Conservation (phyloP, 768 basidiomycete genomes). For the Lactifluus piperatus region DNA sequence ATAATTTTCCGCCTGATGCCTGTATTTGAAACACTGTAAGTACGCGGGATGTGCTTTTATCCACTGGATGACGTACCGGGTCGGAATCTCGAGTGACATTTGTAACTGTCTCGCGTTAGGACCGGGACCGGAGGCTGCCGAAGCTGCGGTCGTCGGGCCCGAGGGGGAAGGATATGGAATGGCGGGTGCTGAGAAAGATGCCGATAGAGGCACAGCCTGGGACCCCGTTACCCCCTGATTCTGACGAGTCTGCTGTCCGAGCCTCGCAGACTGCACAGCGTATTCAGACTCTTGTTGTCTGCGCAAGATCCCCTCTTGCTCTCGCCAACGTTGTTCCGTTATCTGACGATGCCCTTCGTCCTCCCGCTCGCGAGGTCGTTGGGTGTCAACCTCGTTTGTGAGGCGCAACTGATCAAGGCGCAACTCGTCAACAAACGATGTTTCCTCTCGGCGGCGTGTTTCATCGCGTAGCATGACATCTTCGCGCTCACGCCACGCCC, state of each 20-base stretch:
- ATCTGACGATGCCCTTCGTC: constrained; percentile 30
- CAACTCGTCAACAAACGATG: neutral
- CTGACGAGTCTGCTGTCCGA: constrained; percentile 26
- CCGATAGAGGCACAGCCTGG: constrained; percentile 21
- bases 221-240: constrained; percentile 28
- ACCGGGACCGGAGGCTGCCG: constrained; percentile 2
- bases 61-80: constrained; percentile 18
- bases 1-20: constrained; percentile 30
- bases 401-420: neutral
- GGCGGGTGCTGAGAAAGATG: neutral
- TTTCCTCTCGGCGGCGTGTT: constrained; percentile 10
- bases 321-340: constrained; percentile 37
- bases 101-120: constrained; percentile 19
- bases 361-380: constrained; percentile 17
- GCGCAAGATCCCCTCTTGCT: constrained; percentile 48
- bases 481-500: constrained; percentile 31
- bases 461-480: constrained; percentile 22
- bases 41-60: constrained; percentile 22
- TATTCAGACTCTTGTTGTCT: constrained; percentile 45
- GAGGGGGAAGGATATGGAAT: constrained; percentile 2
- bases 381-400: constrained; percentile 21
- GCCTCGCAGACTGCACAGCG: constrained; percentile 25
- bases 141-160: neutral
- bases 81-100: constrained; percentile 59
- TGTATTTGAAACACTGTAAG: constrained; percentile 38